A percentile compares a stretch with the other conserved stretches of the same genome.
Evolutionary conservation across 495 filamentous ascomycete genomes (phyloP).

Genomic region (Aspergillus biplanus): DNA sequence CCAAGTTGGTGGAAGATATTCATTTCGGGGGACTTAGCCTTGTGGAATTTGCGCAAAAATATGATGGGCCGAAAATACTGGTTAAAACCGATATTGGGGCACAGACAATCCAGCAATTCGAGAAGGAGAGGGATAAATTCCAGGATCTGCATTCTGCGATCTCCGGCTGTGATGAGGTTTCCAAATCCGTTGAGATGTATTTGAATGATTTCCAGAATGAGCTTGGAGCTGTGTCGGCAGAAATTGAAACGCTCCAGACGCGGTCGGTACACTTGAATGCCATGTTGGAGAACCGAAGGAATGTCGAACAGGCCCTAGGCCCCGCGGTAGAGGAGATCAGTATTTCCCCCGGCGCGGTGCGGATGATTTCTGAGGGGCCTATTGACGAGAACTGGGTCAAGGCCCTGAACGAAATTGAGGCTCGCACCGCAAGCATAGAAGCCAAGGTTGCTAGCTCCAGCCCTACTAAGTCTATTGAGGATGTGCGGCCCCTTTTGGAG

Average conservation of each 20-base stretch:
- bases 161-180: constrained; percentile 85
- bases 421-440: constrained; percentile 72
- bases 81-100: constrained; percentile 56
- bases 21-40: constrained; percentile 79
- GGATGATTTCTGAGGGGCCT: constrained; percentile 80
- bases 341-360: constrained; percentile 79
- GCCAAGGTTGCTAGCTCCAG: constrained; percentile 60
- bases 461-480: constrained; percentile 73
- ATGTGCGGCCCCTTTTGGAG: constrained; percentile 82
- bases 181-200: constrained; percentile 90
- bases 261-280: constrained; percentile 82
- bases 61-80: constrained; percentile 39
- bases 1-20: constrained; percentile 62
- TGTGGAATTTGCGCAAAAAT: constrained; percentile 64
- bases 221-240: constrained; percentile 84
- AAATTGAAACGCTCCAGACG: constrained; percentile 91
- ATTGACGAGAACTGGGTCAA: constrained; percentile 92
- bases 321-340: constrained; percentile 92
- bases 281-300: constrained; percentile 85
- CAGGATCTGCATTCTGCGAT: constrained; percentile 92
- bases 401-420: constrained; percentile 82
- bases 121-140: constrained; percentile 84
- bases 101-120: constrained; percentile 80
- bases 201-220: constrained; percentile 91
- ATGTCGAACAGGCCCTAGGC: constrained; percentile 84